phyloP scores from a whole-genome alignment of 1,139 yeast genomes.

The Magnusiomyces fungicola region DNA sequence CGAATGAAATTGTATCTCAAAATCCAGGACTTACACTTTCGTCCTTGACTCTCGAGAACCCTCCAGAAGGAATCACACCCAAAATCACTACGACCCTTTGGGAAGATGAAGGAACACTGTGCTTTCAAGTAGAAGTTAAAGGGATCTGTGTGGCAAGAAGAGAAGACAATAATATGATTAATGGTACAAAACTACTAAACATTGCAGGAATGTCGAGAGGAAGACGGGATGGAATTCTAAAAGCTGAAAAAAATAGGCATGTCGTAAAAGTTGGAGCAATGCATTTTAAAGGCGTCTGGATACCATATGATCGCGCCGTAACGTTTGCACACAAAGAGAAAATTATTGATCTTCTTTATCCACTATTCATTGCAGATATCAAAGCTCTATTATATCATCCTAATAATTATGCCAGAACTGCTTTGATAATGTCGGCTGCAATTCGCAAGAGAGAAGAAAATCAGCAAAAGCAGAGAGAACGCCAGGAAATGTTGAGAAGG shows the following conservation, averaged over 20 bases:
- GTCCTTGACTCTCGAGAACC: slow-evolving; percentile 39
- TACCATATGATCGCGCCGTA: slow-evolving; percentile 84
- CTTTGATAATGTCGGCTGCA: slow-evolving; percentile 17
- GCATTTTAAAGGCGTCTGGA: slow-evolving; percentile 96
- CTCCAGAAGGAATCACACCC: slow-evolving; percentile 56
- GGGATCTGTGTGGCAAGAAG: slow-evolving; percentile 84
- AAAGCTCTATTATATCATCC: slow-evolving; percentile 35
- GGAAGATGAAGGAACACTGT: slow-evolving; percentile 91
- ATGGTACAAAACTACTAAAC: slow-evolving; percentile 84
- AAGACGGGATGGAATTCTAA: slow-evolving; percentile 86
- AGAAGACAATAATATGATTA: slow-evolving; percentile 85
- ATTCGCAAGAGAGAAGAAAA: slow-evolving; percentile 15
- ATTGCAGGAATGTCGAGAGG: slow-evolving; percentile 94
- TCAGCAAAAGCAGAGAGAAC: slow-evolving; percentile 14
- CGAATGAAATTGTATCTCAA: slow-evolving; percentile 16
- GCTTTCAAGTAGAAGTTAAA: slow-evolving; percentile 89
- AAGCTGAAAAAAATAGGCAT: slow-evolving; percentile 75
- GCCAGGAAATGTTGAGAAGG: neutral
- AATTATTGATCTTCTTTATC: slow-evolving; percentile 72
- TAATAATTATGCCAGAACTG: slow-evolving; percentile 12
- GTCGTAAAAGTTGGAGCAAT: slow-evolving; percentile 92
- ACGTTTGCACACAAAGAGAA: slow-evolving; percentile 83
- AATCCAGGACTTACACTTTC: slow-evolving; percentile 16
- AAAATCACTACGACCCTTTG: slow-evolving; percentile 88
- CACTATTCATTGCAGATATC: slow-evolving; percentile 79